Base-by-base conservation (phyloP, 352 stramenopile genomes). In the Globisporangium barbulae region DNA sequence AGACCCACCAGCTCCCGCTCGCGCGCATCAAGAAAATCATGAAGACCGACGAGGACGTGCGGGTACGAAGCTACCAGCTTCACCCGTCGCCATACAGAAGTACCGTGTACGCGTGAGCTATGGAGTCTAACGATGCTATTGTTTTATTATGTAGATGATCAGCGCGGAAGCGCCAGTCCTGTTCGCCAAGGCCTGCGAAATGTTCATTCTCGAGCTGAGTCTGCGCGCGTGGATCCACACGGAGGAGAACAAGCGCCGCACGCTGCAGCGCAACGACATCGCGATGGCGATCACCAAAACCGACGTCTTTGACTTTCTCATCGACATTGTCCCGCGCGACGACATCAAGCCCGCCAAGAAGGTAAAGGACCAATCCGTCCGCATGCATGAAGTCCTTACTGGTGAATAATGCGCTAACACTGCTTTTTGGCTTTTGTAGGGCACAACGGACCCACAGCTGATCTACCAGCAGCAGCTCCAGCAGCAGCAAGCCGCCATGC, bases 21-120 rank as follows among this genome's bases (percentile, higher is more conserved):
- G 91, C 93, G 55, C 87, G 93, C 55, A 97, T 98, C 67, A 98
- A 98, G 80, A 97, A 97, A 68, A 98, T 98, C 76, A 98, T 98
- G 93, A 97, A 97, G 76, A 93, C 90, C 52, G 93, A 98, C 73
- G 93, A 98, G 64, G 90, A 97, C 71, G 87, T 98, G 47, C 86
- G 88, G 37, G 81, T 90, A 72, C 55, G 52, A 44, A 64, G 53
- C 63, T 63, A 28, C 25, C 6, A 71, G 48, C 48, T 22, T 57
- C 33, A 50, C 7, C 30, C 45, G 21, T 39, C 7, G 21, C 3
- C 12, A 6, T 41, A n/a, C n/a, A n/a, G n/a, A n/a, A n/a, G n/a
- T n/a, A 1, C 9, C 13, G n/a, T 60, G 19, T 28, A 42, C 15
- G 3, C 9, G 5, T 19, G 35, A n/a, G 21, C 35, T 53, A 19